Percentiles rank a stretch among this genome's conserved stretches.
Conservation (phyloP, 2,329 filamentous ascomycete genomes). For the Cryphonectria radicalis region DNA sequence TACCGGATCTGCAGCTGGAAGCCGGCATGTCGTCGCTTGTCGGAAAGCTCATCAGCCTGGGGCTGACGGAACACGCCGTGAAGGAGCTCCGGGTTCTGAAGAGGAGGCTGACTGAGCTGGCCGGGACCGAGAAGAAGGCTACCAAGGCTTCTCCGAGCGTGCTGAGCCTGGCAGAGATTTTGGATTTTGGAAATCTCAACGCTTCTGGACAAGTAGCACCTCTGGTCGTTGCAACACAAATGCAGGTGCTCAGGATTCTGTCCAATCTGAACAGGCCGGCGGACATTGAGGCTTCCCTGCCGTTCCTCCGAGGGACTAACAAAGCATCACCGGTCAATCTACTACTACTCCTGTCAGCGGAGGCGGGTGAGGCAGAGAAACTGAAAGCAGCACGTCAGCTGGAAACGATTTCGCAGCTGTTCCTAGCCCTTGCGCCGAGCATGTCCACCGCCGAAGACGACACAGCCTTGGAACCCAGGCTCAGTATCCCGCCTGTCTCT, state of each 20-base stretch:
- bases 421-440: conserved; percentile 70
- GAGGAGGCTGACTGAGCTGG: conserved; percentile 56
- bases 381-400: conserved; percentile 68
- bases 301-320: conserved; percentile 57
- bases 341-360: conserved; percentile 55
- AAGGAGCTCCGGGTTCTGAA: conserved; percentile 73
- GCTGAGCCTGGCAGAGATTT: conserved; percentile 55
- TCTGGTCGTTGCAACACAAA: conserved; percentile 66
- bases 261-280: conserved; percentile 62
- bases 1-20: conserved; percentile 72
- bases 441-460: conserved; percentile 67
- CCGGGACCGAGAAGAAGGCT: conserved; percentile 38
- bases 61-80: conserved; percentile 68
- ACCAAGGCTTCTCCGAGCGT: conserved; percentile 43
- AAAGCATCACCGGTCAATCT: conserved; percentile 63
- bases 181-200: conserved; percentile 60
- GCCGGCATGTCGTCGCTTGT: conserved; percentile 73
- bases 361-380: conserved; percentile 48
- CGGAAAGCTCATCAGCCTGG: conserved; percentile 66
- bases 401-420: conserved; percentile 65
- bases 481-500: conserved; percentile 59
- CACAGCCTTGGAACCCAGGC: conserved; percentile 54
- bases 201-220: conserved; percentile 50
- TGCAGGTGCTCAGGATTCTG: conserved; percentile 67
- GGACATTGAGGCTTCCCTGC: conserved; percentile 60